Percentiles rank a stretch among this genome's conserved stretches.
Conservation (phyloP, 1,284 basidiomycete species). For the Moesziomyces parantarcticus region DNA sequence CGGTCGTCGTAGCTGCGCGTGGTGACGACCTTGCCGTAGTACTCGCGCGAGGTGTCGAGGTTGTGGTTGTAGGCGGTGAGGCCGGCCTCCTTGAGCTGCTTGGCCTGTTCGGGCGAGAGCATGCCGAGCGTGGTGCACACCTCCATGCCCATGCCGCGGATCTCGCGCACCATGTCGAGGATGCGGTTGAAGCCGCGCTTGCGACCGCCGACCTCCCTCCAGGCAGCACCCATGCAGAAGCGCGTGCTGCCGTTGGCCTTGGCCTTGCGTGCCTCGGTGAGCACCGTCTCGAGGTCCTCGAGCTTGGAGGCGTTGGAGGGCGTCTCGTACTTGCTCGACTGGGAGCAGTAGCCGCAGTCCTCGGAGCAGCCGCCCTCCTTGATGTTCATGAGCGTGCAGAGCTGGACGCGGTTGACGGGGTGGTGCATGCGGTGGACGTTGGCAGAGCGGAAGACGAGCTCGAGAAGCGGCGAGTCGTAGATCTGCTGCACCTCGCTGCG, state of each 20-base stretch:
- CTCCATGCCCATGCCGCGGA: slow-evolving; percentile 71
- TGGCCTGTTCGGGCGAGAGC: slow-evolving; percentile 92
- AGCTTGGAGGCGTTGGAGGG: slow-evolving; percentile 87
- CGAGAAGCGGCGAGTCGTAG: slow-evolving; percentile 64
- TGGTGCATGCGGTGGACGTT: slow-evolving; percentile 85
- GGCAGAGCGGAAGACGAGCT: slow-evolving; percentile 69
- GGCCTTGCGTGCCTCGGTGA: slow-evolving; percentile 80
- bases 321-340: slow-evolving; percentile 91
- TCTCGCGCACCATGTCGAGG: slow-evolving; percentile 84
- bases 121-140: slow-evolving; percentile 98
- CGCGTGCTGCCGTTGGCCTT: slow-evolving; percentile 96
- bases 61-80: slow-evolving; percentile 99
- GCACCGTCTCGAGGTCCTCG: slow-evolving; percentile 89
- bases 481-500: slow-evolving; percentile 60
- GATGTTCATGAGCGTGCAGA: slow-evolving; percentile 99
- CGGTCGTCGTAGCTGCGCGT: slow-evolving; percentile 94
- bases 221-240: slow-evolving; percentile 99
- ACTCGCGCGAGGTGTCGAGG: slow-evolving; percentile 96
- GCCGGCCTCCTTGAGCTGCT: slow-evolving; percentile 86
- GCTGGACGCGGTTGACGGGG: slow-evolving; percentile 88
- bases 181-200: slow-evolving; percentile 96
- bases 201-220: slow-evolving; percentile 92
- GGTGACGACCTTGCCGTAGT: slow-evolving; percentile 94
- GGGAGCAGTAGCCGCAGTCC: slow-evolving; percentile 98
- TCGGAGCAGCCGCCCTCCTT: slow-evolving; percentile 91